phyloP scores from a whole-genome alignment of 78 protist genomes.

The Tieghemostelium lacteum region DNA sequence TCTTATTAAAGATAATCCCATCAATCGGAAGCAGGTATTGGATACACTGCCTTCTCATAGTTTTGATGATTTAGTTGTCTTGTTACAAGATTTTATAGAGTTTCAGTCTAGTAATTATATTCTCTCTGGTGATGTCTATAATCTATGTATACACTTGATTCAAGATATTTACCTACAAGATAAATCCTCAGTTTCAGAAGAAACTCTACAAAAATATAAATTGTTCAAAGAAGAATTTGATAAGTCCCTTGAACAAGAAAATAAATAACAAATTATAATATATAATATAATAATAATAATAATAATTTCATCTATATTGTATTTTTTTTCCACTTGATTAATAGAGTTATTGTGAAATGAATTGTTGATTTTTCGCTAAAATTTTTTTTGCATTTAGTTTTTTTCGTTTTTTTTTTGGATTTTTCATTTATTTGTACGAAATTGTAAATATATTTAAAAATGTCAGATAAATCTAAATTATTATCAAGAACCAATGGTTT shows the following conservation, averaged over 20 bases:
- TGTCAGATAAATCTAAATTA: not conserved
- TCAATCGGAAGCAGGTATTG: conserved; percentile 11
- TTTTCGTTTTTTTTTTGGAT: no score
- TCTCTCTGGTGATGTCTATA: conserved; percentile 26
- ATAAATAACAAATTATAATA: no score
- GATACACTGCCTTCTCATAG: not conserved
- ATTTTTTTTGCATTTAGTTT: no score
- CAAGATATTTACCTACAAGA: conserved; percentile 9
- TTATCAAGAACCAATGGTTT: conserved; percentile 16
- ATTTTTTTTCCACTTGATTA: no score
- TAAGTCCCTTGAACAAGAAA: no score
- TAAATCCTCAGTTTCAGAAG: not conserved
- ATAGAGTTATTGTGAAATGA: no score
- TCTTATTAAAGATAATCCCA: conserved; percentile 32
- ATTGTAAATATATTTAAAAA: not conserved
- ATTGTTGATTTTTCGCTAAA: no score
- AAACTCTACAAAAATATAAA: conserved; percentile 8
- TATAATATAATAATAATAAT: no score
- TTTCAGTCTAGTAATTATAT: conserved; percentile 34
- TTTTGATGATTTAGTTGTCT: conserved; percentile 20
- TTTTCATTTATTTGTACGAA: no score
- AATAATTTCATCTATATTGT: no score
- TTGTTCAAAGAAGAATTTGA: conserved; percentile 20
- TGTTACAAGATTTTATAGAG: conserved; percentile 41
- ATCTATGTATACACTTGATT: conserved; percentile 21